Conservation (phyloP, 2,329 filamentous ascomycete genomes). For the Xylariaceae sp. region DNA sequence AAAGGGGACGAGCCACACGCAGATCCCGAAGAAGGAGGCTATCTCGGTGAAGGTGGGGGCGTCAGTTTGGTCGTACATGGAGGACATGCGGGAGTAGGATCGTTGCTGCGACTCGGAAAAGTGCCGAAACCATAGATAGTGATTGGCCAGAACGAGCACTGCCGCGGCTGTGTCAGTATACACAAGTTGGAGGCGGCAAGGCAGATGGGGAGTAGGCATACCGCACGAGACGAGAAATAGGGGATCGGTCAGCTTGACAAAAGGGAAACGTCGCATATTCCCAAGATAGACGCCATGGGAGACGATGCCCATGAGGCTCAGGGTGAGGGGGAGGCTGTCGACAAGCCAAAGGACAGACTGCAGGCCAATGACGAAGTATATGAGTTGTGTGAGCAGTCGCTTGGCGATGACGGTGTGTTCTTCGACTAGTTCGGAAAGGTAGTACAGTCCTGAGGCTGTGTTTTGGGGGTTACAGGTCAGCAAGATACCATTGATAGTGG, state of each 20-base stretch:
- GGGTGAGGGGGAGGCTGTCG: constrained; percentile 78
- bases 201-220: constrained; percentile 41
- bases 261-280: constrained; percentile 72
- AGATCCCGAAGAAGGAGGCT: constrained; percentile 91
- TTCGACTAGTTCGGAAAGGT: constrained; percentile 95
- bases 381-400: constrained; percentile 77
- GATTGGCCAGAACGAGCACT: constrained; percentile 83
- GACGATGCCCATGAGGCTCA: constrained; percentile 71
- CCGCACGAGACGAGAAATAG: constrained; percentile 81
- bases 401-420: constrained; percentile 94
- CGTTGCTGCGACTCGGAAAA: constrained; percentile 67
- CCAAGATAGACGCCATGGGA: constrained; percentile 85
- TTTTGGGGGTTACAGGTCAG: constrained; percentile 12
- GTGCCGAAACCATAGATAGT: constrained; percentile 94
- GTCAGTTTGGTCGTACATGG: constrained; percentile 60
- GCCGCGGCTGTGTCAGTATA: constrained; percentile 19
- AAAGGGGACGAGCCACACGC: constrained; percentile 96
- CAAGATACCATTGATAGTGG: no score
- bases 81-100: constrained; percentile 56
- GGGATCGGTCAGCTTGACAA: constrained; percentile 84
- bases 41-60: constrained; percentile 89
- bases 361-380: constrained; percentile 74
- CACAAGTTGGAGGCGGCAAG: neutral
- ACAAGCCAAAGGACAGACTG: constrained; percentile 74
- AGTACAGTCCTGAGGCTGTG: constrained; percentile 92